phyloP scores from a whole-genome alignment of 805 yeast genomes.

The Ogataea chonburiensis region DNA sequence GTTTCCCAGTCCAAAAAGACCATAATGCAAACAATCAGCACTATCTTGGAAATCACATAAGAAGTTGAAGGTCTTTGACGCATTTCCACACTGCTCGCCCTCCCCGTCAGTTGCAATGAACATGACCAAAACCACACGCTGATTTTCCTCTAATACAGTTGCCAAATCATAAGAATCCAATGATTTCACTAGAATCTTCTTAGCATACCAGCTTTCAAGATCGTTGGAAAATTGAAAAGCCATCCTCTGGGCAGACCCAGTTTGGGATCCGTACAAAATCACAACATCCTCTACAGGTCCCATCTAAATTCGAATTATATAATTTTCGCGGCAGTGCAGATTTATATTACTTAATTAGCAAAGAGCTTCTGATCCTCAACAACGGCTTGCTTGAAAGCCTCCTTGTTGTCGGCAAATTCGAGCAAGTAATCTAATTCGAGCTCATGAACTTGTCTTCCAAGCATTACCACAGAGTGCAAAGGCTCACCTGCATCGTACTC shows the following conservation, averaged over 20 bases:
- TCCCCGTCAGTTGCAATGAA: conserved; percentile 92
- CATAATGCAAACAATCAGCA: conserved; percentile 53
- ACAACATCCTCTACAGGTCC: not conserved
- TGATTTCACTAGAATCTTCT: conserved; percentile 66
- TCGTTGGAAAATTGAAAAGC: conserved; percentile 72
- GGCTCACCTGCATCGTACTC: conserved; percentile 93
- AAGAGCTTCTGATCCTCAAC: conserved; percentile 64
- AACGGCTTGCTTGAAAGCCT: conserved; percentile 47
- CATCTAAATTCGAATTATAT: too few relatives aligned
- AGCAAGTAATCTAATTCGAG: conserved; percentile 82
- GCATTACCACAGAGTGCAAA: conserved; percentile 82
- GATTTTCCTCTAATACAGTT: conserved; percentile 56
- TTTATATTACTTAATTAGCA: conserved; percentile 1
- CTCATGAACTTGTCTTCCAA: conserved; percentile 94
- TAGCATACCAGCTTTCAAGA: conserved; percentile 65
- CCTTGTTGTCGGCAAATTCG: conserved; percentile 67
- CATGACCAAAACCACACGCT: conserved; percentile 44
- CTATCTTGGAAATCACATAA: conserved; percentile 37
- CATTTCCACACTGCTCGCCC: conserved; percentile 95
- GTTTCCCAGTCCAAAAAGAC: conserved; percentile 89
- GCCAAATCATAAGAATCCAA: conserved; percentile 76
- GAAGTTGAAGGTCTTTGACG: conserved; percentile 62
- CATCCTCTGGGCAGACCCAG: conserved; percentile 14
- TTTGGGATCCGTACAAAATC: conserved; percentile 41
- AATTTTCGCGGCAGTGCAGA: conserved; percentile 6